These are phyloP conservation scores for Aspergillus oerlinghausenensis DNA, from an alignment of 2,329 filamentous ascomycete genomes.

Conservation along the genomic window DNA sequence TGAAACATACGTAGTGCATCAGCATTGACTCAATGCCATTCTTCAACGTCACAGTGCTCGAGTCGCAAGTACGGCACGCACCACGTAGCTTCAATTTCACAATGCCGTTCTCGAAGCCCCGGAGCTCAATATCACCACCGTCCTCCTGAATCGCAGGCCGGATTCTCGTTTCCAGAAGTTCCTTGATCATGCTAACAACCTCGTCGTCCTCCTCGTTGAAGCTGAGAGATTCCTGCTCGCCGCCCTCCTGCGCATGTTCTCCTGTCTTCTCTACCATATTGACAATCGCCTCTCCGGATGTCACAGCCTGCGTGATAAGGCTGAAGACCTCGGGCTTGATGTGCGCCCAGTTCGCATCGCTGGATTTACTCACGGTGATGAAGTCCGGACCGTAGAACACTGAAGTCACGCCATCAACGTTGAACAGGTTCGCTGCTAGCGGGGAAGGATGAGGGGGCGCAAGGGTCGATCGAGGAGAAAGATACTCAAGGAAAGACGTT, in stretches of 20 bases:
- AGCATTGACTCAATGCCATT: constrained; percentile 98
- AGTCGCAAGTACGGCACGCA: constrained; percentile 93
- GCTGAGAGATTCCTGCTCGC: constrained; percentile 64
- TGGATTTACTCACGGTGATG: constrained; percentile 91
- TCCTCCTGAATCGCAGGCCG: constrained; percentile 95
- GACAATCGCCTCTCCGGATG: constrained; percentile 76
- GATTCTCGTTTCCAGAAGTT: constrained; percentile 90
- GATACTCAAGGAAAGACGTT: constrained; percentile 83
- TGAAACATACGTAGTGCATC: constrained; percentile 78
- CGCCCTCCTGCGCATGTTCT: constrained; percentile 46
- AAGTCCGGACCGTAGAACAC: constrained; percentile 95
- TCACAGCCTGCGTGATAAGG: constrained; percentile 88
- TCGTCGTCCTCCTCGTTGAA: constrained; percentile 91
- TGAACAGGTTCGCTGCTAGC: constrained; percentile 83
- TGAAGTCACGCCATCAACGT: constrained; percentile 87
- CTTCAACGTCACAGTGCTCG: constrained; percentile 92
- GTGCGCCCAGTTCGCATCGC: constrained; percentile 86
- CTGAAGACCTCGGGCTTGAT: constrained; percentile 94
- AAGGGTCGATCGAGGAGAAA: constrained; percentile 81
- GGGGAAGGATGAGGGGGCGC: constrained; percentile 86
- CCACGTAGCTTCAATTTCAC: constrained; percentile 85
- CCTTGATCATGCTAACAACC: constrained; percentile 97
- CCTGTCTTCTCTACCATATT: constrained; percentile 61
- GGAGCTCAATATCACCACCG: constrained; percentile 93
- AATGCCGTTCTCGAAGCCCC: constrained; percentile 79